Conservation (phyloP, 805 yeast species). For the Cyberlindnera mrakii region DNA sequence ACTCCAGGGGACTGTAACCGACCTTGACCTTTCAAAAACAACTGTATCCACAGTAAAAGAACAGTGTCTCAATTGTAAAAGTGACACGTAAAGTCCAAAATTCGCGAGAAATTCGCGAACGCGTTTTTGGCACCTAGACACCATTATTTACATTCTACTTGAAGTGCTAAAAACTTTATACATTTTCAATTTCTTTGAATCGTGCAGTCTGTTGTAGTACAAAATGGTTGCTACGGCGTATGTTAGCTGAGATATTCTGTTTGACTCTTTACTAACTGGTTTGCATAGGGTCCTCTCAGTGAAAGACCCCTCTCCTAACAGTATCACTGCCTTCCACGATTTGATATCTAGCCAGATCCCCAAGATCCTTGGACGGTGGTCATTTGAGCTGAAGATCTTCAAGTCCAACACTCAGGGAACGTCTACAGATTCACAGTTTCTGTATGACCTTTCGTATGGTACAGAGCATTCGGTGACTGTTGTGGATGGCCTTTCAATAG, state of each 20-base stretch:
- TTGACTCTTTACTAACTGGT: neutral
- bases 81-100: no score
- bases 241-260: neutral
- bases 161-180: no score
- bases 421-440: conserved; percentile 5
- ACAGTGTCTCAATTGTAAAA: no score
- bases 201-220: neutral
- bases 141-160: no score
- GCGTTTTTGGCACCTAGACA: no score
- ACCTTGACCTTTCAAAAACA: no score
- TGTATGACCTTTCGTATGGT: conserved; percentile 11
- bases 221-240: conserved; percentile 5
- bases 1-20: no score
- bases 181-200: no score
- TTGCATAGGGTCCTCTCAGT: conserved; percentile 32
- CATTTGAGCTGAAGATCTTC: conserved; percentile 60
- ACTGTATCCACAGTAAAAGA: no score
- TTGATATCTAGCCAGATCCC: conserved; percentile 64
- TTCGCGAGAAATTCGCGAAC: no score
- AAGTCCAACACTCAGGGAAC: conserved; percentile 47
- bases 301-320: conserved; percentile 45
- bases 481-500: conserved; percentile 23
- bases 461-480: conserved; percentile 15
- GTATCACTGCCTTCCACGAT: conserved; percentile 67
- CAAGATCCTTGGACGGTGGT: conserved; percentile 56